phyloP scores from a whole-genome alignment of 2,329 filamentous ascomycete genomes.

The Xylaria polymorpha region DNA sequence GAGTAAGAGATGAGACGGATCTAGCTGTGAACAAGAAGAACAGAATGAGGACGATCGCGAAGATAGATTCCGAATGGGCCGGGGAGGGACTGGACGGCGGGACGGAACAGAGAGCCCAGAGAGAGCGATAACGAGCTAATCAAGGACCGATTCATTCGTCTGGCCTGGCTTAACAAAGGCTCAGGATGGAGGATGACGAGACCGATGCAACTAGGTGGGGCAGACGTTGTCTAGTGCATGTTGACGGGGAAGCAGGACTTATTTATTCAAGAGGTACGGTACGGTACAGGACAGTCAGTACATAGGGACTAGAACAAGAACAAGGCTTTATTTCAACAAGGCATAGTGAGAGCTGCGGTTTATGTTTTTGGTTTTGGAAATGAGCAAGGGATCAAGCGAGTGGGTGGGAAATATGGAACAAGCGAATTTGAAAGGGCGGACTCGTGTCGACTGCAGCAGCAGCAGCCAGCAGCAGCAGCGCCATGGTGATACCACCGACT shows the following conservation, averaged over 20 bases:
- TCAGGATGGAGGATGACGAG: slow-evolving; percentile 28
- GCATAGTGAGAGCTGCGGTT: neutral
- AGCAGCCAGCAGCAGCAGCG: neutral
- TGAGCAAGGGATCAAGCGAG: neutral
- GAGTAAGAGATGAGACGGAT: neutral
- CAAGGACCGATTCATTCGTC: slow-evolving; percentile 18
- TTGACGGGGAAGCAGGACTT: neutral
- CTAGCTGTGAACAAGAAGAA: neutral
- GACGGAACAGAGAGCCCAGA: neutral
- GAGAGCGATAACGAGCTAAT: slow-evolving; percentile 6
- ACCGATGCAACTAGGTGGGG: slow-evolving; percentile 30
- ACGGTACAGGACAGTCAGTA: neutral
- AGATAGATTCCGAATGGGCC: slow-evolving; percentile 22
- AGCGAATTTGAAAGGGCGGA: neutral
- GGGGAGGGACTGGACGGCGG: slow-evolving; percentile 1
- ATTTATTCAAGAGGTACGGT: neutral
- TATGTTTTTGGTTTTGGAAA: neutral
- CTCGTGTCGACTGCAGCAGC: neutral
- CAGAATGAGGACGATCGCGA: neutral
- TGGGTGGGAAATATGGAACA: neutral
- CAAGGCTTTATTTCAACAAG: slow-evolving; percentile 1
- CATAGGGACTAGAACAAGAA: neutral
- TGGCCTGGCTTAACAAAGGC: slow-evolving; percentile 20
- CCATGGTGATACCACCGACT: neutral
- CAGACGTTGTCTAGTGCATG: slow-evolving; percentile 2